Conservation (phyloP, 192 early-diverging fungal genomes). For the Coemansia sp. region DNA sequence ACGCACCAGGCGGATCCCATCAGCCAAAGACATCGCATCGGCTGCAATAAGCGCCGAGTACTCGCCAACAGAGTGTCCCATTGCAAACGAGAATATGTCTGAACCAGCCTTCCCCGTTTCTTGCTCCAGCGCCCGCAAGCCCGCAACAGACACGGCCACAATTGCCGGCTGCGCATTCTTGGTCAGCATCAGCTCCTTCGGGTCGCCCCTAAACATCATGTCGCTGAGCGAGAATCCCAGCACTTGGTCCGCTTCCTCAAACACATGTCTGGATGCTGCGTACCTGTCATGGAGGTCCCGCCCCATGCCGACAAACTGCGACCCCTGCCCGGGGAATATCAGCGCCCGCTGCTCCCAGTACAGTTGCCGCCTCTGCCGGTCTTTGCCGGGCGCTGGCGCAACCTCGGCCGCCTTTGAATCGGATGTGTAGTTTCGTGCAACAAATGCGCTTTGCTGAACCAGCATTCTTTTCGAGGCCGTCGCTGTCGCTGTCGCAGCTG, state of each 20-base stretch:
- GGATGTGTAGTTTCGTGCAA: too few relatives aligned
- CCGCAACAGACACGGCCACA: conserved; percentile 84
- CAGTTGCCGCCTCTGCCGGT: conserved; percentile 14
- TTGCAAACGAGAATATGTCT: conserved; percentile 68
- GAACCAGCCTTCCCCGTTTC: conserved; percentile 76
- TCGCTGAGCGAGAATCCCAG: conserved; percentile 65
- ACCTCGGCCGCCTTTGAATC: too few relatives aligned
- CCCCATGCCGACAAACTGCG: conserved; percentile 91
- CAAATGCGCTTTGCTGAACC: too few relatives aligned
- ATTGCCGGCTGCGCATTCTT: conserved; percentile 91
- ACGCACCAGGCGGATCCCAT: conserved; percentile 84
- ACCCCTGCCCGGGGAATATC: conserved; percentile 66
- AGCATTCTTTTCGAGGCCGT: too few relatives aligned
- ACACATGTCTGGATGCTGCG: conserved; percentile 67
- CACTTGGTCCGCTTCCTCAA: conserved; percentile 90
- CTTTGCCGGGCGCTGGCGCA: neutral
- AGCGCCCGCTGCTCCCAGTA: conserved; percentile 41
- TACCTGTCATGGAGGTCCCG: conserved; percentile 77
- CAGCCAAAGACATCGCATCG: conserved; percentile 60
- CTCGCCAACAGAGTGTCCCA: conserved; percentile 95
- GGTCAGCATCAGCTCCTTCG: conserved; percentile 59
- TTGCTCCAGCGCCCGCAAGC: conserved; percentile 75
- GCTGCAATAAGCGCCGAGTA: conserved; percentile 77
- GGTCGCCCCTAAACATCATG: conserved; percentile 87
- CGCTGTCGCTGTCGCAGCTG: too few relatives aligned